Evolutionary conservation across 352 stramenopile genomes (phyloP), one percentile per base, ranked within the genome.

Genomic region (Globisporangium nagaii): DNA sequence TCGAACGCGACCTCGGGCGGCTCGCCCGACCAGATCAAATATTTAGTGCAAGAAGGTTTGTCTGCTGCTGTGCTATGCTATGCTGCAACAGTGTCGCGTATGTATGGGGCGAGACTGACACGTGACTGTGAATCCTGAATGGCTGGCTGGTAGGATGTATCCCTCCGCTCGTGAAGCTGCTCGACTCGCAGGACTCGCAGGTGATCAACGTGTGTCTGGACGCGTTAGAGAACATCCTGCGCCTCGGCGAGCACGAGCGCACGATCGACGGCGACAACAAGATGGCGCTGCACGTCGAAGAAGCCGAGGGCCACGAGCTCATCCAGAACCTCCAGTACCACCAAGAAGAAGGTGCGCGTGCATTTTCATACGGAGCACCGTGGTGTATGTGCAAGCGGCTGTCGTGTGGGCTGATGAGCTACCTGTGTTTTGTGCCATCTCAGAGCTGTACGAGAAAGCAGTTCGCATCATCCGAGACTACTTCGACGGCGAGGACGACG

Each of bases 301-400:
- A 99, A 75, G 88, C 89, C 31, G 95, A 98, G 49, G 97, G 97
- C 49, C 71, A 99, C 27, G 93, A 96, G 61, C 93, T 98, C 69
- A 98, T 99, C 56, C 96, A 99, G 79, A 90, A 98, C 25, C 75
- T 99, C 31, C 97, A 99, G 66, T 96, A 97, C 62, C 97, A 99
- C 62, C 85, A 98, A 59, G 96, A 98, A 71, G 86, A 98, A 79
- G 91, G 75, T 98, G 93, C 48, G 79, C 7, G 13, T 93, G 47
- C 69, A 35, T 44, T 65, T 71, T n/a, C n/a, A n/a, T n/a, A n/a
- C n/a, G n/a, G n/a, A n/a, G n/a, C n/a, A n/a, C n/a, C n/a, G n/a
- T n/a, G n/a, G n/a, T n/a, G n/a, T n/a, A n/a, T n/a, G n/a, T n/a
- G n/a, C n/a, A n/a, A n/a, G n/a, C n/a, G n/a, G n/a, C n/a, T n/a